A percentile compares a stretch with the other conserved stretches of the same genome.
Evolutionary conservation across 164 flowering plant genomes (phyloP).

Genomic region (Tetracentron sinense): DNA sequence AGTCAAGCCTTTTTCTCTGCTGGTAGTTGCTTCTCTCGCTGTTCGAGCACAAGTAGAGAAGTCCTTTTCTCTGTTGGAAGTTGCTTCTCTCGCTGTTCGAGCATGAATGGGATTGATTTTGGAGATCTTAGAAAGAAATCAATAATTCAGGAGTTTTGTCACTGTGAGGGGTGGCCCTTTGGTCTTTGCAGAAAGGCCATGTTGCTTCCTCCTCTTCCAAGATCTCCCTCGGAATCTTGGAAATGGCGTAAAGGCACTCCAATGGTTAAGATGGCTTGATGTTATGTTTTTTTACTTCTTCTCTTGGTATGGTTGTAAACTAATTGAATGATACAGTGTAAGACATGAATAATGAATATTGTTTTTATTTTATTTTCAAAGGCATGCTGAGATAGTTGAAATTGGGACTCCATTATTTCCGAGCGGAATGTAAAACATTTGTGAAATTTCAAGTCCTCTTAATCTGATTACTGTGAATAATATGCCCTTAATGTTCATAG

Average conservation of each 20-base stretch:
- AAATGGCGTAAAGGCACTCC: constrained; percentile 47
- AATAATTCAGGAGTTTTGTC: constrained; percentile 47
- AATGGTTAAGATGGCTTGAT: constrained; percentile 10
- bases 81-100: constrained; percentile 39
- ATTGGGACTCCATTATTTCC: too few relatives aligned
- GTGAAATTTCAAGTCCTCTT: too few relatives aligned
- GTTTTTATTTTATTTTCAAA: too few relatives aligned
- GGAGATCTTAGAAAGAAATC: constrained; percentile 29
- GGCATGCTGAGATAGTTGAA: too few relatives aligned
- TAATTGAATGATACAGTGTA: too few relatives aligned
- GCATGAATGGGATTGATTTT: constrained; percentile 33
- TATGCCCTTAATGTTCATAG: too few relatives aligned
- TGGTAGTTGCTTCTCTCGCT: constrained; percentile 39
- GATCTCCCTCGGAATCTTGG: constrained; percentile 86
- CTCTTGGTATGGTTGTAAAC: too few relatives aligned
- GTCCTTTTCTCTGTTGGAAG: constrained; percentile 40
- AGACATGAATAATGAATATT: too few relatives aligned
- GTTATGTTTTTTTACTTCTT: too few relatives aligned
- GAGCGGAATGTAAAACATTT: too few relatives aligned
- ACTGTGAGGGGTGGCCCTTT: constrained; percentile 89
- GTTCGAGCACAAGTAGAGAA: constrained; percentile 38
- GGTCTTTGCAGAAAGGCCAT: constrained; percentile 65
- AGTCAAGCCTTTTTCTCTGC: constrained; percentile 45
- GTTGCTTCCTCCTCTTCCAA: constrained; percentile 83
- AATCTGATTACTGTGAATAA: too few relatives aligned